phyloP scores from a whole-genome alignment of 2,329 filamentous ascomycete genomes.

The Trichoderma breve region DNA sequence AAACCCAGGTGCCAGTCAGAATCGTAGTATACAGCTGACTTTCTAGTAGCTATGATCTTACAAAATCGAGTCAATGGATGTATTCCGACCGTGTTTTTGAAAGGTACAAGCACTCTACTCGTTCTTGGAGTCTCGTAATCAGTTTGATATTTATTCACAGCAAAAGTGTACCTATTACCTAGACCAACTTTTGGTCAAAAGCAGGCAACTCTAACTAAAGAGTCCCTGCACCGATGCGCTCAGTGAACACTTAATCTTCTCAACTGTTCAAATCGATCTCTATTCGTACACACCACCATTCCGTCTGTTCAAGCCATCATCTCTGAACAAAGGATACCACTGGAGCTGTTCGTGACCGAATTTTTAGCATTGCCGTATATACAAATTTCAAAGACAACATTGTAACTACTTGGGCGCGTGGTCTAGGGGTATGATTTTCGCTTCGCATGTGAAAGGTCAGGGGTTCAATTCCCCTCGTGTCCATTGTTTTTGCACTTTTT shows the following conservation, averaged over 20 bases:
- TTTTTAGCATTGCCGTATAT: neutral
- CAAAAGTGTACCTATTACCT: too few relatives aligned
- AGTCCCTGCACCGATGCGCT: accelerated
- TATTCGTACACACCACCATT: accelerated
- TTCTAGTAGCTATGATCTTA: neutral
- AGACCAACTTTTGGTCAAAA: too few relatives aligned
- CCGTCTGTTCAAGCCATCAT: neutral
- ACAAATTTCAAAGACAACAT: neutral
- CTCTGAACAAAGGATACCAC: too few relatives aligned
- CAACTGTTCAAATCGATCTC: neutral
- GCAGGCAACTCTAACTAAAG: neutral
- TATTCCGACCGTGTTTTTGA: neutral
- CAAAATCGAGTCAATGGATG: neutral
- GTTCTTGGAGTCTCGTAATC: neutral
- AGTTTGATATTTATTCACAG: too few relatives aligned
- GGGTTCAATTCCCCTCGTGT: constrained; percentile 10
- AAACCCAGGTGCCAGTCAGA: neutral
- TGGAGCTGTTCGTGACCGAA: too few relatives aligned
- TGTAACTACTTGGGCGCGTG: neutral
- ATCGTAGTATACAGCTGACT: neutral
- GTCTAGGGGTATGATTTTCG: constrained; percentile 12
- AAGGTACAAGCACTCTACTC: accelerated
- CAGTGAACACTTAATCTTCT: neutral
- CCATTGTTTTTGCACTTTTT: neutral
- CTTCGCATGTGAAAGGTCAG: constrained; percentile 11